These are phyloP conservation scores for Skeletonema grethae DNA, from an alignment of 108 stramenopile species.

Conservation along the genomic window DNA sequence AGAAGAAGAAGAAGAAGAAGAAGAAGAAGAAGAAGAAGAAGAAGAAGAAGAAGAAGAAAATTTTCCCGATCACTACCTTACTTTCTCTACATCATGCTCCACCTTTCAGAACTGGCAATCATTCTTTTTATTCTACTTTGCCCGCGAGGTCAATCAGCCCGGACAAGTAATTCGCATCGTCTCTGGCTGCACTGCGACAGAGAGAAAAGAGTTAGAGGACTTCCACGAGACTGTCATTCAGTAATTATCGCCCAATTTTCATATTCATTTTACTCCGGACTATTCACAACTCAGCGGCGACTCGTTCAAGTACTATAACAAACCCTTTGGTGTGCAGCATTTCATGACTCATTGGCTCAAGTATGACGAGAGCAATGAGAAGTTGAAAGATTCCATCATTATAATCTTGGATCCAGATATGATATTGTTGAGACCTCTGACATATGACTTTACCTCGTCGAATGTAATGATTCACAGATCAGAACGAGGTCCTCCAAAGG, in stretches of 20 bases:
- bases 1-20: too few relatives aligned
- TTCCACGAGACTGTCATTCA: slow-evolving; percentile 45
- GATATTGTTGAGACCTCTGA: slow-evolving; percentile 75
- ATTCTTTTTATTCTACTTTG: slow-evolving; percentile 86
- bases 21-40: too few relatives aligned
- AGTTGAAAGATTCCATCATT: slow-evolving; percentile 68
- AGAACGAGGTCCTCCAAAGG: slow-evolving; percentile 34
- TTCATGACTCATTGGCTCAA: slow-evolving; percentile 74
- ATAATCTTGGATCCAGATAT: slow-evolving; percentile 87
- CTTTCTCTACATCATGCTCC: slow-evolving; percentile 90
- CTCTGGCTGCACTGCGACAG: slow-evolving; percentile 59
- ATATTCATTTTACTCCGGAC: slow-evolving; percentile 77
- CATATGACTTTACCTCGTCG: slow-evolving; percentile 73
- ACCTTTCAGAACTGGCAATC: slow-evolving; percentile 94
- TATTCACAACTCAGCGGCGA: slow-evolving; percentile 47
- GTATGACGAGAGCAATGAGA: slow-evolving; percentile 51
- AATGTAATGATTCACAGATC: slow-evolving; percentile 49
- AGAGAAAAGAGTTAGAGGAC: slow-evolving; percentile 37
- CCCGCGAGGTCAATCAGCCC: slow-evolving; percentile 67
- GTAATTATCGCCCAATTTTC: slow-evolving; percentile 54
- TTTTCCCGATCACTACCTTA: slow-evolving; percentile 40
- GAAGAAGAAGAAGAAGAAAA: too few relatives aligned
- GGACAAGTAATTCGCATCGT: slow-evolving; percentile 93
- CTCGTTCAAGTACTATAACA: slow-evolving; percentile 90
- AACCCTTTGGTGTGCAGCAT: slow-evolving; percentile 88